Conservation (phyloP, 768 basidiomycete species). For the Collybiopsis luxurians region DNA sequence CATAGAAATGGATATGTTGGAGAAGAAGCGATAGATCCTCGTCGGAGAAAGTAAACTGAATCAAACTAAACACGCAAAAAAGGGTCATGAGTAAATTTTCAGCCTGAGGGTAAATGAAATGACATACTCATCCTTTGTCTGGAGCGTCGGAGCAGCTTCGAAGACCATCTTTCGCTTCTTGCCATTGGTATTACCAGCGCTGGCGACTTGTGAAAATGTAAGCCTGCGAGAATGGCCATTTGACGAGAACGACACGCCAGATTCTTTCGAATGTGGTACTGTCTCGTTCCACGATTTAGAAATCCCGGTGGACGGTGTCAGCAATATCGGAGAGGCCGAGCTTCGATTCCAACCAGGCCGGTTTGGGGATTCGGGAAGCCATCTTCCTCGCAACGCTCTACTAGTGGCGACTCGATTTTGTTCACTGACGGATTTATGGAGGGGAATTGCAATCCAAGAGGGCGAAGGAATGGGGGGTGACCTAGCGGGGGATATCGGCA, state of each 20-base stretch:
- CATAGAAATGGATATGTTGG: conserved; percentile 64
- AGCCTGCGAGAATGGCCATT: conserved; percentile 35
- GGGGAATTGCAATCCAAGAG: conserved; percentile 19
- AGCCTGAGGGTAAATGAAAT: too few relatives aligned
- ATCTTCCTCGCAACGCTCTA: conserved; percentile 18
- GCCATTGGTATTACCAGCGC: conserved; percentile 23
- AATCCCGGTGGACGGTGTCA: conserved; percentile 25
- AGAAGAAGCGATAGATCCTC: background rate
- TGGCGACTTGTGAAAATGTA: conserved; percentile 39
- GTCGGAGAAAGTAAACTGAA: background rate
- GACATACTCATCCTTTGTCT: conserved; percentile 8
- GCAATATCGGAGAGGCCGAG: conserved; percentile 8
- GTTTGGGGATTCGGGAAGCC: conserved; percentile 24
- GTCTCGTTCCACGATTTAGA: conserved; percentile 61
- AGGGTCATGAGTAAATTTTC: too few relatives aligned
- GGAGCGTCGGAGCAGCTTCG: conserved; percentile 16
- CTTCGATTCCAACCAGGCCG: conserved; percentile 23
- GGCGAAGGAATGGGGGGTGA: conserved; percentile 14
- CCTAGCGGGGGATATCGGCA: conserved; percentile 33
- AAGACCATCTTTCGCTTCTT: conserved; percentile 36
- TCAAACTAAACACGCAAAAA: background rate
- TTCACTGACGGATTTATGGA: conserved; percentile 17
- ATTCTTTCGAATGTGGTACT: conserved; percentile 24
- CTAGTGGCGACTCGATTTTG: background rate
- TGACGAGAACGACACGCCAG: conserved; percentile 41